These are phyloP conservation scores for Coemansia reversa DNA, from an alignment of 192 early-diverging fungal genomes.

Conservation along the genomic window DNA sequence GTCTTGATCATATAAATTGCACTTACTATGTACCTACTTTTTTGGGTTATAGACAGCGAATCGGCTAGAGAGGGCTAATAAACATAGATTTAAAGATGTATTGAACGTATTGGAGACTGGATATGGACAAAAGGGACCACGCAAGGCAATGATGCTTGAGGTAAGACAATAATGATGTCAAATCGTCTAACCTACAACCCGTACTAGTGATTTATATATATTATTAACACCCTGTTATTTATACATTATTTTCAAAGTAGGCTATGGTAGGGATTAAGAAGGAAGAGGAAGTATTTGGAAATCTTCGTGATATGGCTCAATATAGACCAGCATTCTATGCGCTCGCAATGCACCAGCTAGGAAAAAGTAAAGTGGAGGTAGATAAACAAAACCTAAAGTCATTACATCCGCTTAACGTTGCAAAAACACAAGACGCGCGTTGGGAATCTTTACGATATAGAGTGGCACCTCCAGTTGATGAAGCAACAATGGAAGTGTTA, in stretches of 20 bases:
- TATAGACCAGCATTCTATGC: constrained; percentile 50
- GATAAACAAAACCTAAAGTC: constrained; percentile 23
- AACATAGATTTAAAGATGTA: constrained; percentile 30
- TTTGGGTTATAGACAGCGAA: constrained; percentile 23
- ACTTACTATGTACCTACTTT: background rate
- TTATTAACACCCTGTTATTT: background rate
- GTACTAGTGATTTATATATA: background rate
- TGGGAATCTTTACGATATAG: constrained; percentile 24
- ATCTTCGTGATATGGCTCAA: constrained; percentile 14
- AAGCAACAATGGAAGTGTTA: constrained; percentile 22
- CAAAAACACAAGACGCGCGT: constrained; percentile 42
- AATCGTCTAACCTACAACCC: background rate
- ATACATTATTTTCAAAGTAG: constrained; percentile 3
- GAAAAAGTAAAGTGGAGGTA: constrained; percentile 22
- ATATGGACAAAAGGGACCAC: constrained; percentile 50
- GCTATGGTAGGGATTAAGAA: constrained; percentile 25
- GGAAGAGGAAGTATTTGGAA: constrained; percentile 41
- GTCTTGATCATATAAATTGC: background rate
- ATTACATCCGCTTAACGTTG: constrained; percentile 35
- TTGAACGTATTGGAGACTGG: constrained; percentile 44
- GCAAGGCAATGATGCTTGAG: constrained; percentile 26
- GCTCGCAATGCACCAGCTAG: constrained; percentile 31
- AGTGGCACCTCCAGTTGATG: constrained; percentile 30
- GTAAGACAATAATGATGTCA: constrained; percentile 10
- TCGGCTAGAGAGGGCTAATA: constrained; percentile 39